Conservation (phyloP, 1,284 basidiomycete species). For the Boletus mariae region DNA sequence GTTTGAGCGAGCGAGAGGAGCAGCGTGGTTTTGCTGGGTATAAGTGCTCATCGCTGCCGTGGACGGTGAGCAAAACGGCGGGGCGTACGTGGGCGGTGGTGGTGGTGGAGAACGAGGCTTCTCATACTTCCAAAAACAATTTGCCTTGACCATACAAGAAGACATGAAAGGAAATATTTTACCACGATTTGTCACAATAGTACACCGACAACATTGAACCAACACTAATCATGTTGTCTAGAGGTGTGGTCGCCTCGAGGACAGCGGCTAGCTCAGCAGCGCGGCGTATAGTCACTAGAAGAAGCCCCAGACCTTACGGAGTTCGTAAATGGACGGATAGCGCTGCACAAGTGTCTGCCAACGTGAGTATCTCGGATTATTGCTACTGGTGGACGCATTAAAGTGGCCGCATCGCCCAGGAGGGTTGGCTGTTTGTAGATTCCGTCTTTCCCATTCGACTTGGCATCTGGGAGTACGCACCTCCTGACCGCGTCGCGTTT, state of each 20-base stretch:
- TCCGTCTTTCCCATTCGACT: slow-evolving; percentile 55
- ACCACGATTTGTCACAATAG: slow-evolving; percentile 6
- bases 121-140: slow-evolving; percentile 20
- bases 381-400: slow-evolving; percentile 8
- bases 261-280: background rate
- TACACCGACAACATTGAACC: too few species aligned
- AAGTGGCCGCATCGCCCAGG: slow-evolving; percentile 14
- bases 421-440: slow-evolving; percentile 52
- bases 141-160: slow-evolving; percentile 12
- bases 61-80: slow-evolving; percentile 13
- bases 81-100: slow-evolving; percentile 16
- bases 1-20: slow-evolving; percentile 41
- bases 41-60: slow-evolving; percentile 31
- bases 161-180: slow-evolving; percentile 14
- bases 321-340: slow-evolving; percentile 12
- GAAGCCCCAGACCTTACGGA: background rate
- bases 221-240: slow-evolving; percentile 17
- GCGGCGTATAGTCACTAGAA: background rate
- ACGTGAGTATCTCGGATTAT: slow-evolving; percentile 17
- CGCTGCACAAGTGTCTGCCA: slow-evolving; percentile 2
- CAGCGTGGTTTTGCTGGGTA: slow-evolving; percentile 27
- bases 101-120: slow-evolving; percentile 21
- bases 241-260: slow-evolving; percentile 1
- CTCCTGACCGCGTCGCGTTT: background rate
- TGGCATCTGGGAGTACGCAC: slow-evolving; percentile 49